Conservation (phyloP, 202 grass and related monocot species). For the Elaeis oleifera region DNA sequence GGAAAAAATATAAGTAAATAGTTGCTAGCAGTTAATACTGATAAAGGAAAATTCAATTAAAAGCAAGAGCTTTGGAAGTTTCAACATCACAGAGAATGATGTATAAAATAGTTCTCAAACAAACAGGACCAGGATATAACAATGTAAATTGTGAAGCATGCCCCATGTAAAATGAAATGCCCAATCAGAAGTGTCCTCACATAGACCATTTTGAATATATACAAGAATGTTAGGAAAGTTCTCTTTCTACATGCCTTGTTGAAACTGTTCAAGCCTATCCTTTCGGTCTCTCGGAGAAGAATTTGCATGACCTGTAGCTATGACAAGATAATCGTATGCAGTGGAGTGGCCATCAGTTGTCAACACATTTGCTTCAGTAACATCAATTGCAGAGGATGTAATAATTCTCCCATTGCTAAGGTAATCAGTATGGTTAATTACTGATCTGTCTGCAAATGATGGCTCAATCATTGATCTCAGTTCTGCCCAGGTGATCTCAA, state of each 20-base stretch:
- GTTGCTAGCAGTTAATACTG: no score
- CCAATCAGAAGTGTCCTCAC: no score
- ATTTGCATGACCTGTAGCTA: conserved; percentile 2
- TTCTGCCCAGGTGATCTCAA: conserved; percentile 1
- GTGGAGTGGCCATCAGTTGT: not conserved
- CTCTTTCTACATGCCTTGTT: not conserved
- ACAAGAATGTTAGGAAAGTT: no score
- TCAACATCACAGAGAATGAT: no score
- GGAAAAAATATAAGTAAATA: no score
- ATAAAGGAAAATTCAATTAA: no score
- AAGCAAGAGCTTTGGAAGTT: no score
- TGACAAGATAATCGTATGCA: conserved; percentile 1
- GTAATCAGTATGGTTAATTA: conserved; percentile 1
- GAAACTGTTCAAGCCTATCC: not conserved
- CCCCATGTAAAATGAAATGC: no score
- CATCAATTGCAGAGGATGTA: not conserved
- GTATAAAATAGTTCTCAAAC: no score
- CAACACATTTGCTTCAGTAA: not conserved
- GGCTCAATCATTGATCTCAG: conserved; percentile 1
- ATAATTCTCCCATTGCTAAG: not conserved
- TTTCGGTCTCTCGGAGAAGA: not conserved
- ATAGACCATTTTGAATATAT: no score
- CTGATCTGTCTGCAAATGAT: not conserved
- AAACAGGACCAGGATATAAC: no score
- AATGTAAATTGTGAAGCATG: no score